Percentiles rank a stretch among this genome's conserved stretches.
Evolutionary conservation across 1,139 yeast species (phyloP).

Genomic region (Blastobotrys elegans): DNA sequence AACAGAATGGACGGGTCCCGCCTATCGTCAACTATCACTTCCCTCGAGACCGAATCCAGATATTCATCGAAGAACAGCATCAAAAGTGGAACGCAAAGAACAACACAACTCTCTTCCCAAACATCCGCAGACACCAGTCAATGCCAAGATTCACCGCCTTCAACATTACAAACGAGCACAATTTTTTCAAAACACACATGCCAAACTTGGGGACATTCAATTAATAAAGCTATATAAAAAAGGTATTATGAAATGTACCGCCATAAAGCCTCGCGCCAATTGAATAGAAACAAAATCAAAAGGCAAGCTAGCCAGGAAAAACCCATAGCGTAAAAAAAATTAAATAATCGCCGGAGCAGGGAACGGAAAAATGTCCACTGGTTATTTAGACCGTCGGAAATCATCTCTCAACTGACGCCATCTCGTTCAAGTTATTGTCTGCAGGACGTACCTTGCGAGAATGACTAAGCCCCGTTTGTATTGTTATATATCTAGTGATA

Average conservation of each 20-base stretch:
- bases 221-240: neutral
- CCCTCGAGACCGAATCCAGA: neutral
- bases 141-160: neutral
- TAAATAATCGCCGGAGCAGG: slow-evolving; percentile 29
- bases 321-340: slow-evolving; percentile 22
- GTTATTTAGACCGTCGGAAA: slow-evolving; percentile 28
- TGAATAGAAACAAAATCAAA: slow-evolving; percentile 16
- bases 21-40: neutral
- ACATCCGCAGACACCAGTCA: neutral
- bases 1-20: neutral
- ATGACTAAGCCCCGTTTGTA: slow-evolving; percentile 22
- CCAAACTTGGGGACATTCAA: neutral
- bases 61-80: neutral
- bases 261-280: slow-evolving; percentile 25
- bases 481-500: slow-evolving; percentile 28
- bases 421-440: slow-evolving; percentile 18
- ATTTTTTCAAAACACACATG: slow-evolving; percentile 1
- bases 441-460: slow-evolving; percentile 21
- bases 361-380: slow-evolving; percentile 31
- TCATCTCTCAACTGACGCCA: slow-evolving; percentile 30
- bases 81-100: neutral
- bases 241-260: slow-evolving; percentile 21
- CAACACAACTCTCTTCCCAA: neutral
- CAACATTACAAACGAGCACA: neutral
- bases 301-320: slow-evolving; percentile 24